Conservation (phyloP, 78 protist species). For the Blattamonas nauphoetae region DNA sequence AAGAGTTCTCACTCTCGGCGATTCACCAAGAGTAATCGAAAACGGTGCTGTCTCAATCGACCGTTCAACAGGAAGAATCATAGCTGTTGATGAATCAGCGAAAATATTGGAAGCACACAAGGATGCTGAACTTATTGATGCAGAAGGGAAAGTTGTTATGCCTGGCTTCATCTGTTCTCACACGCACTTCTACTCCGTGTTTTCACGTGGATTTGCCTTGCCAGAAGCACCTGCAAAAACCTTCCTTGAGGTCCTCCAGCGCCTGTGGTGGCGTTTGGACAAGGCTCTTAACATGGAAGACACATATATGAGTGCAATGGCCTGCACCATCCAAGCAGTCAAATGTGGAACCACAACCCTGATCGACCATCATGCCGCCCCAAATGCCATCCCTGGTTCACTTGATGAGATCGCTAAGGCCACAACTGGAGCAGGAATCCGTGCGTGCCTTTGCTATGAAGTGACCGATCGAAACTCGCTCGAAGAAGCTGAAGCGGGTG, state of each 20-base stretch:
- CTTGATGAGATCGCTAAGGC: slow-evolving; percentile 31
- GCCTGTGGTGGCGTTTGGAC: slow-evolving; percentile 46
- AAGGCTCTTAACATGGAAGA: slow-evolving; percentile 24
- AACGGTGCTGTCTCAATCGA: background rate
- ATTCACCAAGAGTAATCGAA: background rate
- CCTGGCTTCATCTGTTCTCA: slow-evolving; percentile 34
- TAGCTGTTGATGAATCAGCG: background rate
- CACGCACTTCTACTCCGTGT: slow-evolving; percentile 38
- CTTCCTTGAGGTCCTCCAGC: slow-evolving; percentile 24
- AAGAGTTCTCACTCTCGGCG: background rate
- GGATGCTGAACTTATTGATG: background rate
- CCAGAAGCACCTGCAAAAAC: slow-evolving; percentile 18
- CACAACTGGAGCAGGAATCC: slow-evolving; percentile 12
- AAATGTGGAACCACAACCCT: slow-evolving; percentile 31
- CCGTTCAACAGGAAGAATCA: background rate
- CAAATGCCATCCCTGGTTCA: slow-evolving; percentile 2
- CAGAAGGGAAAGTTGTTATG: background rate
- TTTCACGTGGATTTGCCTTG: slow-evolving; percentile 32
- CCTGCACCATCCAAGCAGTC: slow-evolving; percentile 5
- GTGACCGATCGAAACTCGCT: slow-evolving; percentile 33
- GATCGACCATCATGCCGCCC: slow-evolving; percentile 41
- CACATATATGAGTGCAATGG: slow-evolving; percentile 8
- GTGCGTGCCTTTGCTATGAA: slow-evolving; percentile 26
- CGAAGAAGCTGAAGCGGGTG: slow-evolving; percentile 9
- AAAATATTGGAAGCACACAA: background rate